Evolutionary conservation across 805 yeast genomes (phyloP).

Genomic region (Lipomyces spencermartinsiae): DNA sequence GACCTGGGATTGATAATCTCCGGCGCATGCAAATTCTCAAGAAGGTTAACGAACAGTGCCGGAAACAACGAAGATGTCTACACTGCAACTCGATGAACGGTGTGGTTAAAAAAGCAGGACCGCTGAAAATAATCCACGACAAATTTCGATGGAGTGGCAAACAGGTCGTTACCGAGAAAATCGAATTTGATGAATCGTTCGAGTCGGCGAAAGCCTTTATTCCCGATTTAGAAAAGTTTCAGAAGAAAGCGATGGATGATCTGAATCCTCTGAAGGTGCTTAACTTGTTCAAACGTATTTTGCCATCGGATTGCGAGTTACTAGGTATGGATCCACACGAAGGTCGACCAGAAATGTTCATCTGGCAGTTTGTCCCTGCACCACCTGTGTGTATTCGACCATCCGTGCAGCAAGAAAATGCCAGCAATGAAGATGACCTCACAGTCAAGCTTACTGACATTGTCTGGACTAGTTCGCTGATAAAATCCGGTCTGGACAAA

Average conservation of each 20-base stretch:
- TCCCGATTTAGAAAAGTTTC: constrained; percentile 88
- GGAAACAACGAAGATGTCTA: constrained; percentile 90
- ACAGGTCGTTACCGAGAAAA: constrained; percentile 82
- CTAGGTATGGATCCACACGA: constrained; percentile 86
- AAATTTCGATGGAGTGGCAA: constrained; percentile 96
- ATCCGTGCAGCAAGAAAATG: constrained; percentile 91
- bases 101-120: constrained; percentile 96
- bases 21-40: constrained; percentile 89
- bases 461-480: constrained; percentile 94
- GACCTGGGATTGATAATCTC: constrained; percentile 88
- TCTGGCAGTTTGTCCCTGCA: constrained; percentile 97
- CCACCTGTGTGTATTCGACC: constrained; percentile 99
- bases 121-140: constrained; percentile 93
- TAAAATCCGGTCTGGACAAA: constrained; percentile 91
- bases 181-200: constrained; percentile 86
- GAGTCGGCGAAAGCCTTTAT: constrained; percentile 72
- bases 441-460: constrained; percentile 96
- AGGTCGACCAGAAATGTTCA: constrained; percentile 94
- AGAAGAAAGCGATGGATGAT: constrained; percentile 88
- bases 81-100: constrained; percentile 91
- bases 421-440: constrained; percentile 95
- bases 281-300: constrained; percentile 82
- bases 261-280: constrained; percentile 89
- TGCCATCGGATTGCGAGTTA: constrained; percentile 88
- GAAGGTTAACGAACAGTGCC: constrained; percentile 86